Evolutionary conservation across 805 yeast genomes (phyloP), one percentile per base, ranked within the genome.

Genomic region (Zygosaccharomyces kombuchaensis): DNA sequence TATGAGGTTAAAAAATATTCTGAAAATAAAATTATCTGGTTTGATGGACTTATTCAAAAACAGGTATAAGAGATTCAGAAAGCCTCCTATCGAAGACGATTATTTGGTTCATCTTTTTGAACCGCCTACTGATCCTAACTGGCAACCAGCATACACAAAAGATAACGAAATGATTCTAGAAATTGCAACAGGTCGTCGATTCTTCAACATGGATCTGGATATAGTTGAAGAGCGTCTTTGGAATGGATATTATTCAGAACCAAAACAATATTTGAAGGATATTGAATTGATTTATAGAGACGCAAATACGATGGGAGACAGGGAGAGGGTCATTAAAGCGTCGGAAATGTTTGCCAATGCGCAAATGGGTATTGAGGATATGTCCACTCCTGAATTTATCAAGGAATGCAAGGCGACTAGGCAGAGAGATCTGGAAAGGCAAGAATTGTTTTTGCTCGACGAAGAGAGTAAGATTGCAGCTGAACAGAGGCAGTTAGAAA

Each of bases 281-380:
- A 76, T 93, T 36, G 88, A 83, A 58, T 75, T 85, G 79, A 91
- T 93, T 31, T 82, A 86, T 36, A 74, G 74, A 27, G 99, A 93
- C 68, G 77, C 95, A 0, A 72, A 75, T 27, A 78, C 81, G 0
- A 67, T 76, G 2, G 87, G 87, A 0, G 98, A 91, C 54, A 75
- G 98, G 36, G 99, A 93, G 47, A 73, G 96, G 44, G 70, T 84
- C 4, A 72, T 77, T 34, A 76, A 76, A 55, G 96, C 98, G 0
- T 85, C 91, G 45, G 99, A 93, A 63, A 90, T 93, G 98, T 78
- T 78, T 60, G 95, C 97, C 9, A 90, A 93, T 67, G 96, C 96
- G 0, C 96, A 89, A 64, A 95, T 93, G 61, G 95, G 95, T 5
- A 76, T 93, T 43, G 99, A 93, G 56, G 99, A 93, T 52, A 80